Base-by-base conservation (phyloP, 1,284 basidiomycete genomes). In the Pseudomicrostroma phylloplanum region DNA sequence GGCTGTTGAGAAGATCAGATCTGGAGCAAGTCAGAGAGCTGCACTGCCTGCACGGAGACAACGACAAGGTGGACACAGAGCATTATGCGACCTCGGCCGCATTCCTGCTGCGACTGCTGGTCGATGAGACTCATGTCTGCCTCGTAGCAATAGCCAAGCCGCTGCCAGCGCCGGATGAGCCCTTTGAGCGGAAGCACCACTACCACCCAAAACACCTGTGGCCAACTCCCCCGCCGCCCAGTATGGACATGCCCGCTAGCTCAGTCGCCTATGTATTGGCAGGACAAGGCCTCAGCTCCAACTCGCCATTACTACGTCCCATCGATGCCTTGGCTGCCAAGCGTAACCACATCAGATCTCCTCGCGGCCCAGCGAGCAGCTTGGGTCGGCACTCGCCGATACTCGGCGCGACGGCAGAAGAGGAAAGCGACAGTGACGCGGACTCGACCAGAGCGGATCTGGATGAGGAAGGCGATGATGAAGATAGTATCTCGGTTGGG, bases 21-120 rank as follows among this genome's bases (percentile, higher is more conserved):
- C 59, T 76, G 46, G 73, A 74, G 58, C 73, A 76, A 57, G 71
- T 76, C n/a, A 65, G 72, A 51, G 72, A 76, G 17, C 59, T 76
- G 17, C 73, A 76, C 56, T 70, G 69, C 61, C 69, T 68, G 40
- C 71, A 74, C 59, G 73, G 73, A 60, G 73, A 76, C 58, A 63
- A 61, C 30, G 72, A 75, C 59, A 70, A 64, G 62, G 56, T 58
- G 26, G 68, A 72, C 56, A 57, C 62, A 41, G 74, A 76, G 17
- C 72, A 68, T 1, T 76, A 76, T 56, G 69, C 71, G 2, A 69
- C 69, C 9, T 69, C 68, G 4, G 71, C 72, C 15, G 67, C 68
- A 7, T 76, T 76, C 61, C 60, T 76, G 9, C 69, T 76, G 1
- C 67, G 74, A 3, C 65, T 76, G 3, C 65, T 76, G 2, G 74